Base-by-base conservation (phyloP, 768 basidiomycete species). In the Dendrothele bispora region DNA sequence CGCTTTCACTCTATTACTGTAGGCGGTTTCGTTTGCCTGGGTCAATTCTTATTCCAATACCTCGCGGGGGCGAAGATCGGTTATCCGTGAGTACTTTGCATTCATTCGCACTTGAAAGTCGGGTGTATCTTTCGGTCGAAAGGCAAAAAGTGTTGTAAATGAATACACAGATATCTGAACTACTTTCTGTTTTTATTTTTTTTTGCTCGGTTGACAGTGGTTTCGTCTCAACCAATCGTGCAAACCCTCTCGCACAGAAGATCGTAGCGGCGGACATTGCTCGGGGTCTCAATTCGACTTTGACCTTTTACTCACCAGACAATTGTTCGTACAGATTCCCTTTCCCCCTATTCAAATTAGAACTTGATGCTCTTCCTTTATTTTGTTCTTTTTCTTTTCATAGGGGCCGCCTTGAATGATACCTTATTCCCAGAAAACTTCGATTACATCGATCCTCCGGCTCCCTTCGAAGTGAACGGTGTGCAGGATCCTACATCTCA, bases 21-120 rank as follows among this genome's bases (percentile, higher is more conserved):
- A 82, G 82, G 82, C 47, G 83, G 83, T 21, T 81, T 75, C 46
- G 71, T 84, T 7, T 84, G 83, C 57, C 70, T 84, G 7, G 82
- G 81, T 3, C 71, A 77, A 30, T 84, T 82, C 68, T 63, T 86
- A 36, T 79, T 82, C 53, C 72, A 73, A 42, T 82, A 71, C 56
- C 70, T 86, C 20, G 71, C 74, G 6, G 83, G 80, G 7, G 66
- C 69, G 1, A 61, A 68, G 20, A 64, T 78, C 29, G 78, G 74
- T 3, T 75, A 76, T 50, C 72, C 78, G 80, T 83, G 53, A 39
- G 79, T 68, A 6, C 34, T n/a, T 17, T 26, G 10, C n/a, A 29
- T 36, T 26, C 15, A 22, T 42, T 35, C 6, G 29, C 49, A 20
- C 26, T 17, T 35, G 7, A 41, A 24, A 20, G 12, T n/a, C 22